Conservation (phyloP, 352 stramenopile species). For the Phytophthora citricola region DNA sequence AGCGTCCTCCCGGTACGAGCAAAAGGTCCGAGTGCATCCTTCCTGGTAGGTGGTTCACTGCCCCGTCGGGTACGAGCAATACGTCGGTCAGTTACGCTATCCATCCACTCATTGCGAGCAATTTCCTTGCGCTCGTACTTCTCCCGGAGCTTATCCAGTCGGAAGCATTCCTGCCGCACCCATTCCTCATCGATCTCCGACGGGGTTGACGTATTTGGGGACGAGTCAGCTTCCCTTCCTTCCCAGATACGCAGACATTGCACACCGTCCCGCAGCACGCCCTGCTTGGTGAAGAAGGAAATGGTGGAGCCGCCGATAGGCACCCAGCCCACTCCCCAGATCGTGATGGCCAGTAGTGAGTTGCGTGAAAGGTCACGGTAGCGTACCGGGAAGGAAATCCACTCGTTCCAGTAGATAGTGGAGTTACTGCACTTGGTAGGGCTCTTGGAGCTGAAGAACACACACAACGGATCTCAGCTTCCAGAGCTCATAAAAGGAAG, state of each 20-base stretch:
- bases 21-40: constrained; percentile 78
- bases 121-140: constrained; percentile 92
- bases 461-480: constrained; percentile 11
- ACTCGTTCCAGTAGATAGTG: constrained; percentile 90
- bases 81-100: constrained; percentile 87
- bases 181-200: constrained; percentile 82
- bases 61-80: constrained; percentile 86
- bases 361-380: constrained; percentile 90
- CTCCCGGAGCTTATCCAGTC: constrained; percentile 88
- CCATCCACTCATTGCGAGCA: constrained; percentile 91
- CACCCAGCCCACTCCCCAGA: constrained; percentile 86
- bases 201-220: constrained; percentile 63
- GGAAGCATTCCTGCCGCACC: constrained; percentile 77
- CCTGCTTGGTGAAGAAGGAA: constrained; percentile 89
- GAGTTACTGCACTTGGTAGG: constrained; percentile 89
- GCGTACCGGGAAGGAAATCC: constrained; percentile 85
- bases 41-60: constrained; percentile 72
- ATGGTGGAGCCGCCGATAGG: constrained; percentile 87
- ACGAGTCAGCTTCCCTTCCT: constrained; percentile 71
- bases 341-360: constrained; percentile 81
- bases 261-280: constrained; percentile 84
- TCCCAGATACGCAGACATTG: constrained; percentile 90
- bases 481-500: not conserved
- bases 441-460: constrained; percentile 64
- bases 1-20: constrained; percentile 80